Evolutionary conservation across 2,329 filamentous ascomycete genomes (phyloP).

Genomic region (Emmonsia crescens): DNA sequence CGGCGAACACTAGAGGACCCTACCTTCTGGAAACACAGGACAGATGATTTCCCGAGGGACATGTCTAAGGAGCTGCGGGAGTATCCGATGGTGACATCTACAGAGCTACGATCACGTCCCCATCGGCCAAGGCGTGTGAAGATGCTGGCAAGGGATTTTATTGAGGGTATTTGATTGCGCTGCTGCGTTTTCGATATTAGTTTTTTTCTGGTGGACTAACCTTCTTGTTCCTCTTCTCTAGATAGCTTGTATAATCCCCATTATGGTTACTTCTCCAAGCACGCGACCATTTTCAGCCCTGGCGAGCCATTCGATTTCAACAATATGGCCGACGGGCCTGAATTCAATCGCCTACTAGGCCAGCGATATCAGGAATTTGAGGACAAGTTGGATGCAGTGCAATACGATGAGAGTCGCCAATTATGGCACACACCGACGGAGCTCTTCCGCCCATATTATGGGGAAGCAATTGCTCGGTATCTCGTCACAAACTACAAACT

Average conservation of each 20-base stretch:
- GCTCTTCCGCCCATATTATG: conserved; percentile 92
- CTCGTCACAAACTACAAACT: conserved; percentile 93
- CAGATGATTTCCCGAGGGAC: conserved; percentile 62
- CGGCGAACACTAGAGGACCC: conserved; percentile 39
- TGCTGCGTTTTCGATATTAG: background rate
- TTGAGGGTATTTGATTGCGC: conserved; percentile 56
- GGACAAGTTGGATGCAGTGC: conserved; percentile 64
- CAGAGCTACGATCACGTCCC: conserved; percentile 58
- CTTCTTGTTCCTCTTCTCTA: conserved; percentile 26
- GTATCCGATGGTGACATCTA: conserved; percentile 77
- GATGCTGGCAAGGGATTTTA: conserved; percentile 96
- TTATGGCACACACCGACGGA: conserved; percentile 98
- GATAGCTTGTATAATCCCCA: conserved; percentile 90
- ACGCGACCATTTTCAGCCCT: conserved; percentile 90
- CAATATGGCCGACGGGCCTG: conserved; percentile 66
- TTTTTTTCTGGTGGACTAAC: conserved; percentile 2
- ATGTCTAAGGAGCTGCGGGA: conserved; percentile 67
- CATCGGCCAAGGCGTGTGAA: conserved; percentile 80
- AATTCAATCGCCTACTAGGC: conserved; percentile 68
- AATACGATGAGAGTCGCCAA: conserved; percentile 67
- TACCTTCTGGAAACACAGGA: conserved; percentile 78
- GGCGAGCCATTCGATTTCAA: conserved; percentile 87
- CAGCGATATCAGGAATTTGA: conserved; percentile 83
- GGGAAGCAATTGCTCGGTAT: conserved; percentile 93
- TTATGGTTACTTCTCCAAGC: conserved; percentile 94